phyloP scores from a whole-genome alignment of 2,329 filamentous ascomycete species.

The Exophiala sp. region DNA sequence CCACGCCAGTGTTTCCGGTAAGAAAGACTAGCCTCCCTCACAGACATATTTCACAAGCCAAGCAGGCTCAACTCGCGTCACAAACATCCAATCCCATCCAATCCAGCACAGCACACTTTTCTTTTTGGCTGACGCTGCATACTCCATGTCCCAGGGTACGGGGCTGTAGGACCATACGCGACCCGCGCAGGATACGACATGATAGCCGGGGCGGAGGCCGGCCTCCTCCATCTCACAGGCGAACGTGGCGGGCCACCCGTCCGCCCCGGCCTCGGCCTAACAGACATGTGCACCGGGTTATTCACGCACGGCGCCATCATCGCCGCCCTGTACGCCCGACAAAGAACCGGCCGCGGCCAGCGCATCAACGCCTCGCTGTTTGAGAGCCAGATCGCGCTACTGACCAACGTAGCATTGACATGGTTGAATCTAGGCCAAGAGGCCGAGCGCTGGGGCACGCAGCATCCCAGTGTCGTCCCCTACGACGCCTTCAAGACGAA shows the following conservation, averaged over 20 bases:
- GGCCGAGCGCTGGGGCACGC: constrained; percentile 41
- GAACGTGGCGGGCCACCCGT: constrained; percentile 14
- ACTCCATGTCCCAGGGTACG: too few species aligned
- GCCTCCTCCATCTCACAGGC: constrained; percentile 27
- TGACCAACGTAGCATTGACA: constrained; percentile 18
- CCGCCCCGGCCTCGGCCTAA: constrained; percentile 25
- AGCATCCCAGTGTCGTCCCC: constrained; percentile 45
- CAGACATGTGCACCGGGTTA: constrained; percentile 26
- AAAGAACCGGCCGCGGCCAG: constrained; percentile 11
- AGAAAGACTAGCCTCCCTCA: too few species aligned
- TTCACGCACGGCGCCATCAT: constrained; percentile 26
- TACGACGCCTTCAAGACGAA: constrained; percentile 57
- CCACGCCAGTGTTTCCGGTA: constrained; percentile 44
- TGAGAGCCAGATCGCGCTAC: constrained; percentile 34
- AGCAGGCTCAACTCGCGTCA: too few species aligned
- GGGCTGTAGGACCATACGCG: constrained; percentile 36
- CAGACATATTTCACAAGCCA: too few species aligned
- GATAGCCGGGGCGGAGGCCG: constrained; percentile 25
- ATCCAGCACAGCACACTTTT: too few species aligned
- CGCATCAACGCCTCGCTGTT: constrained; percentile 42
- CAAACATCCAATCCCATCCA: too few species aligned
- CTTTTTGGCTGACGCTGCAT: too few species aligned
- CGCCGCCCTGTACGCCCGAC: constrained; percentile 19
- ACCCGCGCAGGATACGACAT: constrained; percentile 26
- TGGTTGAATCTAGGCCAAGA: constrained; percentile 18